A percentile compares a stretch with the other conserved stretches of the same genome.
These are phyloP conservation scores for Haematococcus sp. DNA, from an alignment of 139 green algal genomes.

Conservation along the genomic window DNA sequence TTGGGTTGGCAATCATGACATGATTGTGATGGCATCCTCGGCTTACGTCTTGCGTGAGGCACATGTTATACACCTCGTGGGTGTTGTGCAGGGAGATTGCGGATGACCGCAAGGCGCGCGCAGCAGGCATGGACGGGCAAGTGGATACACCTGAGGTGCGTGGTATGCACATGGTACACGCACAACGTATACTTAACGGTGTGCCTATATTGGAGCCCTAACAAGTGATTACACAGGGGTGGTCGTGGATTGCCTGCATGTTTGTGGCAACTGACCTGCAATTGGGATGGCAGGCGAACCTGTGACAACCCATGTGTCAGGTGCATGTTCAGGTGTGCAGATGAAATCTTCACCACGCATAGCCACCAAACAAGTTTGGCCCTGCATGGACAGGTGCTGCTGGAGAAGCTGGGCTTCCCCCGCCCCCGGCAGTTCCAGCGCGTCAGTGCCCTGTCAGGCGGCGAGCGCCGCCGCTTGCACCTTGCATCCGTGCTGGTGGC, in stretches of 20 bases:
- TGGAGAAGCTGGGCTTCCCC: slow-evolving; percentile 56
- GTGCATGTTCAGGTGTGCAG: too few species aligned
- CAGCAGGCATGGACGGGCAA: not conserved
- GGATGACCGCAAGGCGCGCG: slow-evolving; percentile 38
- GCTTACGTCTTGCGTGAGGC: too few species aligned
- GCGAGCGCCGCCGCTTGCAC: slow-evolving; percentile 72
- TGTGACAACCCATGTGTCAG: too few species aligned
- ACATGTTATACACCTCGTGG: not conserved
- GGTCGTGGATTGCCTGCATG: too few species aligned
- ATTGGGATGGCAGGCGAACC: too few species aligned
- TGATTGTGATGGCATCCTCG: too few species aligned
- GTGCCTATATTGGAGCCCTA: too few species aligned
- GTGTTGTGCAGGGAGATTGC: slow-evolving; percentile 31
- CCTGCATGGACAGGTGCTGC: slow-evolving; percentile 10
- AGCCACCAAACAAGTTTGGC: too few species aligned
- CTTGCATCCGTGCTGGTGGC: slow-evolving; percentile 67
- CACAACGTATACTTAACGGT: not conserved
- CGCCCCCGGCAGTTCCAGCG: slow-evolving; percentile 58
- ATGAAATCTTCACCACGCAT: too few species aligned
- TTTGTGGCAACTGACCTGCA: too few species aligned
- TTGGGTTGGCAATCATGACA: too few species aligned
- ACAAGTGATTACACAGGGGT: too few species aligned
- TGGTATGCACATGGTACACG: not conserved
- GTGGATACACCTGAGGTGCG: slow-evolving; percentile 15
- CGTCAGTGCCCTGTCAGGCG: slow-evolving; percentile 30